These are phyloP conservation scores for Rubia yunnanensis DNA, from an alignment of 257 asterid species.

Conservation along the genomic window DNA sequence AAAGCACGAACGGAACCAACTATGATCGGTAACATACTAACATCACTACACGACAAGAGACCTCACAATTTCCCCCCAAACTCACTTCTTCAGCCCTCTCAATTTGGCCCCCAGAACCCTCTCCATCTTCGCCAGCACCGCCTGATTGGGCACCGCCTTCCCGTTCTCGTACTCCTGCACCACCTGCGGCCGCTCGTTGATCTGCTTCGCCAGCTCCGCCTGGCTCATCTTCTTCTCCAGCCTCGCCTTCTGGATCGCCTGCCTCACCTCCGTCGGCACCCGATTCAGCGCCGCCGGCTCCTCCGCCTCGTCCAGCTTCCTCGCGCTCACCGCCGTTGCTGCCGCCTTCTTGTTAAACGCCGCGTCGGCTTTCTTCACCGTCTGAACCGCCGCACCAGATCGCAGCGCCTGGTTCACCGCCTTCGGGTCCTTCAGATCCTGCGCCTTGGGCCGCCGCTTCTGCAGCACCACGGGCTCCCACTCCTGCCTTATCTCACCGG, in stretches of 20 bases:
- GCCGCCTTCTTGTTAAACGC: constrained; percentile 28
- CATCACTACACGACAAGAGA: no score
- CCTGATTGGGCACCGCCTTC: constrained; percentile 38
- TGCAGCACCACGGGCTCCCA: constrained; percentile 44
- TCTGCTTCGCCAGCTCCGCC: constrained; percentile 33
- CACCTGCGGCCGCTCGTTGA: constrained; percentile 34
- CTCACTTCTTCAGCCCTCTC: constrained; percentile 22
- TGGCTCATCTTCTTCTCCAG: constrained; percentile 40
- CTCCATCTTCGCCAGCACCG: constrained; percentile 39
- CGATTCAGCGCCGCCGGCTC: constrained; percentile 35
- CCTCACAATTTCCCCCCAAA: background rate
- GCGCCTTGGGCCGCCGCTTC: constrained; percentile 21
- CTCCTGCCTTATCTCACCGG: constrained; percentile 27
- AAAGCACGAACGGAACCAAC: no score
- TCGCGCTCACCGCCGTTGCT: constrained; percentile 16
- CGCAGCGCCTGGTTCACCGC: constrained; percentile 35
- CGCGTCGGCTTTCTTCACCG: constrained; percentile 30
- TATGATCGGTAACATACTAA: no score
- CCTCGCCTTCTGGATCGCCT: constrained; percentile 39
- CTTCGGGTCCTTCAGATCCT: constrained; percentile 29
- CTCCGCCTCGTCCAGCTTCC: constrained; percentile 39
- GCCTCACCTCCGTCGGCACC: constrained; percentile 30
- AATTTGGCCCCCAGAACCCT: constrained; percentile 30
- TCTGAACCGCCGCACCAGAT: constrained; percentile 30
- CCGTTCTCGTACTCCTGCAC: constrained; percentile 43